These are phyloP conservation scores for Erythrobasidium hasegawianum DNA, from an alignment of 1,284 basidiomycete species.

Conservation along the genomic window DNA sequence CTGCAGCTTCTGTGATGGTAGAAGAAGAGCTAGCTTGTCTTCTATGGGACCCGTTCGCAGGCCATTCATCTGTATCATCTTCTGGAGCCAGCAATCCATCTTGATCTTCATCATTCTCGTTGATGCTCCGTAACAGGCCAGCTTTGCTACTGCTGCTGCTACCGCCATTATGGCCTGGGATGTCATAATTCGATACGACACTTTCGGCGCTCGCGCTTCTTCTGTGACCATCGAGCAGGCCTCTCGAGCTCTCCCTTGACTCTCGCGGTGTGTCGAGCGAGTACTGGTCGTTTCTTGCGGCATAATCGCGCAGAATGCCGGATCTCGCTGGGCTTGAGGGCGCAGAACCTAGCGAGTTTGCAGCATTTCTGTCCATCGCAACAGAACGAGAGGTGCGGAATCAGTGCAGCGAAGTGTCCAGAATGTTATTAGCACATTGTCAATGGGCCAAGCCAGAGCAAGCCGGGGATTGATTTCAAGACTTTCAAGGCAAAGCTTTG, in stretches of 20 bases:
- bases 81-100: neutral
- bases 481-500: too few relatives aligned
- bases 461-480: too few relatives aligned
- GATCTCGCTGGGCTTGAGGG: too few relatives aligned
- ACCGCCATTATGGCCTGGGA: neutral
- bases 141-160: neutral
- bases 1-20: slow-evolving; percentile 1
- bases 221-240: slow-evolving; percentile 9
- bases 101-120: neutral
- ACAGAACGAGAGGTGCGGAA: too few relatives aligned
- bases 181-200: neutral
- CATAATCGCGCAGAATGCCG: neutral
- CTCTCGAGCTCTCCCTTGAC: slow-evolving; percentile 13
- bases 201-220: neutral
- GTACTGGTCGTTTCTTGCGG: neutral
- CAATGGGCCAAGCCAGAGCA: too few relatives aligned
- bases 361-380: too few relatives aligned
- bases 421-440: too few relatives aligned
- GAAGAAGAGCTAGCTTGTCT: slow-evolving; percentile 5
- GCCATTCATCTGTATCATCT: too few relatives aligned
- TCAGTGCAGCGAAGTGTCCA: too few relatives aligned
- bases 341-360: too few relatives aligned
- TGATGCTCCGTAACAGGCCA: neutral
- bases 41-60: slow-evolving; percentile 4
- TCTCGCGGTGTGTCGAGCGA: slow-evolving; percentile 20